Base-by-base conservation (phyloP, 2,329 filamentous ascomycete species). In the Neoscytalidium dimidiatum region DNA sequence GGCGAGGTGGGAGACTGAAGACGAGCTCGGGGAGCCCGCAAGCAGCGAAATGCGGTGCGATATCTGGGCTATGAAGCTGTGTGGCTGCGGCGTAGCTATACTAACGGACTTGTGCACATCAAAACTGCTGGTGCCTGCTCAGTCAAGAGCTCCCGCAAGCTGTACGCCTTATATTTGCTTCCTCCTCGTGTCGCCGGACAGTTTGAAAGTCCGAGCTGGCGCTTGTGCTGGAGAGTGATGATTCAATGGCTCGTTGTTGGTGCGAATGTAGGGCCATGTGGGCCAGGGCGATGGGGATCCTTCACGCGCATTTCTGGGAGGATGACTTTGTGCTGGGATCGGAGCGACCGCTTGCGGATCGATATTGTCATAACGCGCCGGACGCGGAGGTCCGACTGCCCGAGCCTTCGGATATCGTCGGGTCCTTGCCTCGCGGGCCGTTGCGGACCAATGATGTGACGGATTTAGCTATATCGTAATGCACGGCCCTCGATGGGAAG, bases 291-390 rank as follows among this genome's bases (percentile, higher is more conserved):
- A 13, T 28, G 13, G 43, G 33, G 29, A 31, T 63, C 60, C 60
- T 63, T 43, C 48, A 53, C 46, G 53, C 29, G 48, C 11, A n/a
- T 6, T 28, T 35, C 17, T 17, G 21, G 31, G 48, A 5, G 35
- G 35, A 51, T 53, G 46, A 63, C 49, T 63, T 35, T 63, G 60
- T 63, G 60, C 28, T 63, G 60, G 33, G 48, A 63, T 51, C 46
- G 46, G n/a, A 35, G 44, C 48, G 26, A 21, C 60, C 28, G 46
- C 44, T 49, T 38, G 26, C 26, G 35, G 60, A 53, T 63, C 48
- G 48, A 31, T 44, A 43, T 38, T 35, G 60, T 63, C 60, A 63
- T 51, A 13, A n/a, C 21, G 23, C 29, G 13, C 43, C 43, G 8
- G 3, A 17, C 6, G 9, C 21, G 11, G 21, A 52, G 11, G 28